A percentile compares a stretch with the other conserved stretches of the same genome.
phyloP scores from a whole-genome alignment of 1,284 basidiomycete genomes.

The Ganoderma sp. region DNA sequence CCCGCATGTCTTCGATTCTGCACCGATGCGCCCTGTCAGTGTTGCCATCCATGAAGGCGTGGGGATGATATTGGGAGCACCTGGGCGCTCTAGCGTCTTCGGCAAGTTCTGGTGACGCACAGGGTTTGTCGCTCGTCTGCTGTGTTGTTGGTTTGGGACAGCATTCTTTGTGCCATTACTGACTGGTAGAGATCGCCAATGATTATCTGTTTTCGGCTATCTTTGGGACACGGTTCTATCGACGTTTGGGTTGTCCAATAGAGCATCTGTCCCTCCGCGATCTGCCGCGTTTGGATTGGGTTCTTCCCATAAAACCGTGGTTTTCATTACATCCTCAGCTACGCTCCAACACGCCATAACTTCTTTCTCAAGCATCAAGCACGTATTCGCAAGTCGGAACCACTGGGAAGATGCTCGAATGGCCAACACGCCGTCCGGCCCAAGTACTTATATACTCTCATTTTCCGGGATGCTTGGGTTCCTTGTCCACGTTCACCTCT shows the following conservation, averaged over 20 bases:
- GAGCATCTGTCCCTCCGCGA: neutral
- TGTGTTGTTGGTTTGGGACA: neutral
- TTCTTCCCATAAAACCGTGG: too few species aligned
- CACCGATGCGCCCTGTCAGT: slow-evolving; percentile 77
- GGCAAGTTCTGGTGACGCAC: slow-evolving; percentile 63
- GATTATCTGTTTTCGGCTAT: neutral
- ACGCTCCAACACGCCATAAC: too few species aligned
- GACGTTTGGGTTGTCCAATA: neutral
- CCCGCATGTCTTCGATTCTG: slow-evolving; percentile 77
- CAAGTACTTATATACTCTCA: too few species aligned
- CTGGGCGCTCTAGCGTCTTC: slow-evolving; percentile 62
- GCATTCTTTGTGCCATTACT: neutral
- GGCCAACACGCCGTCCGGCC: too few species aligned
- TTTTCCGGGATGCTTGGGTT: too few species aligned
- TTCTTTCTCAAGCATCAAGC: too few species aligned
- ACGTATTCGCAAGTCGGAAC: too few species aligned
- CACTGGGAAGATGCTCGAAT: too few species aligned
- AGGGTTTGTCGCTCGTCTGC: neutral
- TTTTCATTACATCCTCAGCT: too few species aligned
- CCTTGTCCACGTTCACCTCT: too few species aligned
- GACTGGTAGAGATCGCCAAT: slow-evolving; percentile 3
- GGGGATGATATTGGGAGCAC: slow-evolving; percentile 60
- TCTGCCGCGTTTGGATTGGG: too few species aligned
- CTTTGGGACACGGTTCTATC: neutral
- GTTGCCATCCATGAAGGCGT: slow-evolving; percentile 74